Evolutionary conservation across 352 stramenopile species (phyloP), one percentile per base, ranked within the genome.

Genomic region (Halophytophthora batemanensis): DNA sequence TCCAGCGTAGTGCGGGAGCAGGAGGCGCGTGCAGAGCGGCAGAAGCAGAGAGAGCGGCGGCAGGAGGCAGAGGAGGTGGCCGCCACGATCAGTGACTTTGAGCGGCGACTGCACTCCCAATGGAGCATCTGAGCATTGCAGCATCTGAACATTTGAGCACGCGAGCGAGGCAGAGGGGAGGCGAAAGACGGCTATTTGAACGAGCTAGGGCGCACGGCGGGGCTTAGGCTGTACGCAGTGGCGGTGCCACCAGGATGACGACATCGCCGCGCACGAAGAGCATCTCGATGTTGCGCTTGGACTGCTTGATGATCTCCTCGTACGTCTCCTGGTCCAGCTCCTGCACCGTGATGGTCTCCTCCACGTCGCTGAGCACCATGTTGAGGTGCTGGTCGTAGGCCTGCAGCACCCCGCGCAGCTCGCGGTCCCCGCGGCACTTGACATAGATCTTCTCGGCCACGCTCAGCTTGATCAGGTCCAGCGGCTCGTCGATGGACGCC

Each of bases 311-410:
- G 59, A 99, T 98, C 77, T 98, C 95, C 76, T 99, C 97, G 61
- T 97, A 97, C 8, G 96, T 99, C 75, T 99, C 95, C 61, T 97
- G 85, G 69, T 99, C 96, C 45, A 98, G 77, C 69, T 99, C 96
- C 54, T 96, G 85, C 29, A 82, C 95, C 13, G 94, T 98, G 36
- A 99, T 97, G 19, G 96, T 99, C 80, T 99, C 97, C 69, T 99
- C 96, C 15, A 99, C 97, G 56, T 98, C 96, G 53, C 95, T 96
- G 21, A 99, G 71, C 46, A 99, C 96, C 87, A 99, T 97, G 74
- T 99, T 99, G 29, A 99, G 75, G 73, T 99, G 97, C 69, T 99
- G 95, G 71, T 99, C 97, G 68, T 98, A 99, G 1, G 96, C 97
- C 74, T 98, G 96, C 40, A 99, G 77, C 70, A 97, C 96, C 28